Evolutionary conservation across 2,329 filamentous ascomycete genomes (phyloP).

Genomic region (Talaromyces sp.): DNA sequence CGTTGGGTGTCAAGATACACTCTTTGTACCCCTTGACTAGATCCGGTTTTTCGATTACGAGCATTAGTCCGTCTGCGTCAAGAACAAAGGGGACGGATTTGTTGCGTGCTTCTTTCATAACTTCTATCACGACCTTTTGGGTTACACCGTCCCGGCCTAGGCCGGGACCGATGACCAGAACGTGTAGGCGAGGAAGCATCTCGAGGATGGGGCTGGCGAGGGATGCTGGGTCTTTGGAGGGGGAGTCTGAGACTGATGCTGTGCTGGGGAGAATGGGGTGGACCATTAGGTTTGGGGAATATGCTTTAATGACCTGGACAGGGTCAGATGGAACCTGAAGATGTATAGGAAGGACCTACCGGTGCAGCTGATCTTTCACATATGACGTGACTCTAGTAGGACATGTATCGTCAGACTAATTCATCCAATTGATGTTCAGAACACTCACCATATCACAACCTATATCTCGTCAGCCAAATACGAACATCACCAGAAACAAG

Average conservation of each 20-base stretch:
- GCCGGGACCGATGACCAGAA: conserved; percentile 88
- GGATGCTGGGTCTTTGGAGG: conserved; percentile 52
- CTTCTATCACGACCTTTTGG: conserved; percentile 76
- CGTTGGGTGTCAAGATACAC: conserved; percentile 89
- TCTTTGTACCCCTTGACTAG: conserved; percentile 76
- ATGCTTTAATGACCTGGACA: conserved; percentile 83
- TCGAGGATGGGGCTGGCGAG: conserved; percentile 68
- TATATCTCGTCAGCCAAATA: neutral
- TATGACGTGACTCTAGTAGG: conserved; percentile 70
- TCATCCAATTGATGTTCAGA: neutral
- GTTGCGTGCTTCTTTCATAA: conserved; percentile 74
- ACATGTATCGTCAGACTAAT: neutral
- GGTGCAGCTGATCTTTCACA: conserved; percentile 83
- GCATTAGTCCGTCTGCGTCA: conserved; percentile 81
- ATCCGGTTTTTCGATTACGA: conserved; percentile 72
- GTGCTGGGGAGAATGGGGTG: conserved; percentile 90
- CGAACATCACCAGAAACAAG: neutral
- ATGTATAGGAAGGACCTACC: conserved; percentile 26
- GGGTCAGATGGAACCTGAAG: neutral
- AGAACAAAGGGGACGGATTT: conserved; percentile 74
- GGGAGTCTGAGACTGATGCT: conserved; percentile 48
- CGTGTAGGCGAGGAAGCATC: conserved; percentile 83
- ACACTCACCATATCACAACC: conserved; percentile 72
- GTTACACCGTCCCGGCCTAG: conserved; percentile 86
- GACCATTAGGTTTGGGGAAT: conserved; percentile 97